These are phyloP conservation scores for Symbiotaphrina buchneri DNA, from an alignment of 495 filamentous ascomycete species.

Conservation along the genomic window DNA sequence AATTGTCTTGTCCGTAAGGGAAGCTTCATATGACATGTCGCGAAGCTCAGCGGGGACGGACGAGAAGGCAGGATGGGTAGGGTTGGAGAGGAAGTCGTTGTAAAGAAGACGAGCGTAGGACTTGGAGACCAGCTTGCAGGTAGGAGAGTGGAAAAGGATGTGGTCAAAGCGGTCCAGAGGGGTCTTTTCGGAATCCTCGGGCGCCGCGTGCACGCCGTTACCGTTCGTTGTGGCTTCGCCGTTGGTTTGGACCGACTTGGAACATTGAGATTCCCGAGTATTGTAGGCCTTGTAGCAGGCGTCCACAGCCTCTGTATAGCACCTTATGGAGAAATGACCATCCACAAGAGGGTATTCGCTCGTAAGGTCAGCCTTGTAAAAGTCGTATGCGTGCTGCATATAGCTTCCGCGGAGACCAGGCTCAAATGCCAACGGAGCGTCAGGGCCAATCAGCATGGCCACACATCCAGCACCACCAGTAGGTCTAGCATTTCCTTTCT, in stretches of 20 bases:
- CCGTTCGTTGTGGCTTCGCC: conserved; percentile 26
- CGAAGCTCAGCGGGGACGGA: conserved; percentile 72
- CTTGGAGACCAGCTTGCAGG: conserved; percentile 93
- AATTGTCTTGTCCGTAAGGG: conserved; percentile 74
- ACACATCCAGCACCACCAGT: conserved; percentile 92
- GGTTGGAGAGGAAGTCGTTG: conserved; percentile 79
- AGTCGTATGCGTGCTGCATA: conserved; percentile 92
- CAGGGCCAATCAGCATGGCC: conserved; percentile 81
- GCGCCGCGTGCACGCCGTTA: conserved; percentile 25
- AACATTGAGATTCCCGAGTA: conserved; percentile 49
- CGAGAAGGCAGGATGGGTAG: conserved; percentile 53
- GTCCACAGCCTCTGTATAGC: conserved; percentile 92
- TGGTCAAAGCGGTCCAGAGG: conserved; percentile 87
- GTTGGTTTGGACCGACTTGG: conserved; percentile 18
- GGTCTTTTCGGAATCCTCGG: conserved; percentile 30
- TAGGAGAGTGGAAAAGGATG: conserved; percentile 87
- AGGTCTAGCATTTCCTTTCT: conserved; percentile 84
- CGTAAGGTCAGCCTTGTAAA: conserved; percentile 96
- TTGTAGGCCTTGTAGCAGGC: conserved; percentile 90
- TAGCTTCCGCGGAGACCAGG: conserved; percentile 80
- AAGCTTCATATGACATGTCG: conserved; percentile 66
- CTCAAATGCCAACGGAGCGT: conserved; percentile 82
- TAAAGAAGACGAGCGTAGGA: conserved; percentile 88
- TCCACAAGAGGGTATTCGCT: conserved; percentile 97
- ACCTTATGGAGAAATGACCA: conserved; percentile 82